Evolutionary conservation across 495 filamentous ascomycete genomes (phyloP).

Genomic region (Hypoxylon fuscum): DNA sequence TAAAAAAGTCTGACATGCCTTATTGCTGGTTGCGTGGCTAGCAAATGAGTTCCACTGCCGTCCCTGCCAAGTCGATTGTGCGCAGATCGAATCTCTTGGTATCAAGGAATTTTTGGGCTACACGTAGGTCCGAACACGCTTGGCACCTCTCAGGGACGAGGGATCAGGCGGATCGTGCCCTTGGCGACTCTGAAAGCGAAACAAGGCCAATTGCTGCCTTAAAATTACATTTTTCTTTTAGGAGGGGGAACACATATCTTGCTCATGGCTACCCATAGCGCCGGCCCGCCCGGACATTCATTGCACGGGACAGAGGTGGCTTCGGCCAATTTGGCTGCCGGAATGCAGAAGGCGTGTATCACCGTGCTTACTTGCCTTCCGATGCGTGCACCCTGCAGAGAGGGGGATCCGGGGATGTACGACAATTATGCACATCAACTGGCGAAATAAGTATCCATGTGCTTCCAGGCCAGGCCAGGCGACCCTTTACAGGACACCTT

Average conservation of each 20-base stretch:
- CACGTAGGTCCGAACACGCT: constrained; percentile 44
- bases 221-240: not conserved
- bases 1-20: too few species aligned
- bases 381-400: constrained; percentile 21
- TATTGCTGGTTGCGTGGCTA: constrained; percentile 18
- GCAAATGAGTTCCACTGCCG: constrained; percentile 42
- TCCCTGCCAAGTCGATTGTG: constrained; percentile 50
- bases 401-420: constrained; percentile 28
- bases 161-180: constrained; percentile 19
- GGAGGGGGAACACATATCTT: constrained; percentile 11
- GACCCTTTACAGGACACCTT: constrained; percentile 16
- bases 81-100: constrained; percentile 48
- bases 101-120: constrained; percentile 35
- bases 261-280: constrained; percentile 11
- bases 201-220: constrained; percentile 20
- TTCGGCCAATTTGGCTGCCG: constrained; percentile 25
- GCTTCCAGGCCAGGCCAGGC: constrained; percentile 19
- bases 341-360: constrained; percentile 17
- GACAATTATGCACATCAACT: constrained; percentile 35
- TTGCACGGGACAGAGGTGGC: constrained; percentile 17
- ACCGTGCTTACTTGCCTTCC: constrained; percentile 26
- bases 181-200: constrained; percentile 30
- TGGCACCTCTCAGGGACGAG: constrained; percentile 30
- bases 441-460: constrained; percentile 11
- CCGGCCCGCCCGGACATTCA: constrained; percentile 24